A percentile compares a stretch with the other conserved stretches of the same genome.
phyloP scores from a whole-genome alignment of 2,329 filamentous ascomycete genomes.

The Arthrinium phaeospermum region DNA sequence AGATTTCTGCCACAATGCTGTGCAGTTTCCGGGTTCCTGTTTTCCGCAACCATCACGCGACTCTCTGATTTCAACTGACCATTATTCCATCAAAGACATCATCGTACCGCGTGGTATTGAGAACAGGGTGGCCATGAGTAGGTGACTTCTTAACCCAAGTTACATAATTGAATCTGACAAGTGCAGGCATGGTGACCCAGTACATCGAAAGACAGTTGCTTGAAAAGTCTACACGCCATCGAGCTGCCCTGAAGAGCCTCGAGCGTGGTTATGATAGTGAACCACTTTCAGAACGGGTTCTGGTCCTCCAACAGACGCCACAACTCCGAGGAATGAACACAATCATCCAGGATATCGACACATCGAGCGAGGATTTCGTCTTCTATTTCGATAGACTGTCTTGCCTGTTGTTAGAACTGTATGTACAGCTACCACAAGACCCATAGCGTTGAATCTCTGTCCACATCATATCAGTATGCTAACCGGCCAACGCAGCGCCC shows the following conservation, averaged over 20 bases:
- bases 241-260: constrained; percentile 76
- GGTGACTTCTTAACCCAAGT: constrained; percentile 32
- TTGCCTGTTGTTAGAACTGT: constrained; percentile 83
- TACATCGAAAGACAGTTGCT: constrained; percentile 88
- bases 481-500: constrained; percentile 57
- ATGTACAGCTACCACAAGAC: constrained; percentile 34
- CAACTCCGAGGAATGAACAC: constrained; percentile 91
- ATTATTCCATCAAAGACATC: constrained; percentile 64
- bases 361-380: constrained; percentile 86
- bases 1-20: not conserved
- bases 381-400: constrained; percentile 96
- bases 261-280: constrained; percentile 74
- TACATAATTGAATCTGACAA: not conserved
- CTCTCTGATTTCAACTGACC: constrained; percentile 18
- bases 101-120: constrained; percentile 95
- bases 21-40: not conserved
- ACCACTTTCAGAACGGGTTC: constrained; percentile 76
- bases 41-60: not conserved
- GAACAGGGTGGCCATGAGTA: constrained; percentile 88
- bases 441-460: not conserved
- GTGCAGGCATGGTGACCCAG: constrained; percentile 84
- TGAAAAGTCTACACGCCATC: constrained; percentile 84
- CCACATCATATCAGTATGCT: not conserved
- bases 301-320: constrained; percentile 75
- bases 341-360: constrained; percentile 81